Percentiles rank a stretch among this genome's conserved stretches.
Conservation (phyloP, 2,329 filamentous ascomycete genomes). For the Septoria petroselini region DNA sequence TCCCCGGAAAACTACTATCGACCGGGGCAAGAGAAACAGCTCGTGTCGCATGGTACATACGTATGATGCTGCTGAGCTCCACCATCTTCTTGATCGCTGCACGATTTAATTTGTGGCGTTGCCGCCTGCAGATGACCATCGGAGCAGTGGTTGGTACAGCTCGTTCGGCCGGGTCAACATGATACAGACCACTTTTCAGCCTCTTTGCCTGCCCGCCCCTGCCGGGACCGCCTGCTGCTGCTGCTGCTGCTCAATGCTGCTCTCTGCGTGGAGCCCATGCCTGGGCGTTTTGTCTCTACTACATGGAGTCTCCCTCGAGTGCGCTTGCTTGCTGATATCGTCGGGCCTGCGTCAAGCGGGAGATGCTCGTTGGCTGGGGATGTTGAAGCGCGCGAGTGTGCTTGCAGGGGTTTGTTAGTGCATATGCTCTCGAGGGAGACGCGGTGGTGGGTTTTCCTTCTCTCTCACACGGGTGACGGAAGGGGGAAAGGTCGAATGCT, state of each 20-base stretch:
- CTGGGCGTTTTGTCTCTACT: background rate
- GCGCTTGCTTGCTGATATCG: conserved; percentile 6
- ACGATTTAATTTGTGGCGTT: conserved; percentile 4
- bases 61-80: conserved; percentile 1
- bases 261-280: conserved; percentile 12
- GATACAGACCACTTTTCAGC: conserved; percentile 11
- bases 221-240: too few species aligned
- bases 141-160: conserved; percentile 13
- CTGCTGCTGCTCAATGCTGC: conserved; percentile 15
- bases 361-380: conserved; percentile 8
- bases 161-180: conserved; percentile 8
- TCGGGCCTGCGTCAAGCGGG: conserved; percentile 11
- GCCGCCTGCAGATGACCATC: conserved; percentile 9
- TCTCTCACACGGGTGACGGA: too few species aligned
- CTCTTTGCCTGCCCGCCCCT: conserved; percentile 9
- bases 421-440: conserved; percentile 9
- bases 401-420: conserved; percentile 1
- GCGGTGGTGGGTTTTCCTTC: conserved; percentile 14
- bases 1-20: background rate
- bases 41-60: background rate
- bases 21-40: background rate
- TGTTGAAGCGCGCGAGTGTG: conserved; percentile 2
- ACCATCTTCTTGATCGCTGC: background rate
- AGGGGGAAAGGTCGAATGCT: conserved; percentile 12
- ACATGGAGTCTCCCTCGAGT: background rate